Evolutionary conservation across 192 early-diverging fungal species (phyloP).

Genomic region (Lobulomyces angularis): DNA sequence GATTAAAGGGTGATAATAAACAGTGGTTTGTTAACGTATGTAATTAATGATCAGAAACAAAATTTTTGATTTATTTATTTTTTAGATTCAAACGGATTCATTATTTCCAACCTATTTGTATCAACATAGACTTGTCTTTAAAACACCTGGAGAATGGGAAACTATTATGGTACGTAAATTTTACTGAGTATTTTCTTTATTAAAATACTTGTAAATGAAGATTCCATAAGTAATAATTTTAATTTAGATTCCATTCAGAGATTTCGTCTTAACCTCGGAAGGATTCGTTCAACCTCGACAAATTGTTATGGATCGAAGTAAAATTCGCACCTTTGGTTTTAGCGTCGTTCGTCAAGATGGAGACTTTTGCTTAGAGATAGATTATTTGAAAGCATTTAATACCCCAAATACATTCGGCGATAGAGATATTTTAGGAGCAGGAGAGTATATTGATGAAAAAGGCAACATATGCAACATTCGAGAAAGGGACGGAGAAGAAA

Average conservation of each 20-base stretch:
- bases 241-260: conserved; percentile 73
- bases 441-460: conserved; percentile 4
- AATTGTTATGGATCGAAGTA: conserved; percentile 67
- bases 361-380: conserved; percentile 77
- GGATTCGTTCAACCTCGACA: conserved; percentile 77
- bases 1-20: conserved; percentile 66
- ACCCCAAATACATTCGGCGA: conserved; percentile 65
- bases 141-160: conserved; percentile 86
- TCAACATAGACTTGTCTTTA: conserved; percentile 83
- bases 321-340: conserved; percentile 81
- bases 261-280: conserved; percentile 84
- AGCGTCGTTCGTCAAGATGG: conserved; percentile 73
- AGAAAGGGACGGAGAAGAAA: no score
- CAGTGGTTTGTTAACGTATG: conserved; percentile 92
- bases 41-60: no score
- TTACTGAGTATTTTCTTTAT: not conserved
- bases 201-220: not conserved
- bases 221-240: not conserved
- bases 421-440: conserved; percentile 36
- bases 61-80: no score
- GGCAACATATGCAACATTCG: conserved; percentile 3
- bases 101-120: conserved; percentile 74
- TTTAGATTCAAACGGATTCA: conserved; percentile 77
- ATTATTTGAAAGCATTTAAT: conserved; percentile 84
- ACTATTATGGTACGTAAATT: conserved; percentile 52